Evolutionary conservation across 2,329 filamentous ascomycete genomes (phyloP), one percentile per base, ranked within the genome.

Genomic region (Lasiodiplodia theobromae): DNA sequence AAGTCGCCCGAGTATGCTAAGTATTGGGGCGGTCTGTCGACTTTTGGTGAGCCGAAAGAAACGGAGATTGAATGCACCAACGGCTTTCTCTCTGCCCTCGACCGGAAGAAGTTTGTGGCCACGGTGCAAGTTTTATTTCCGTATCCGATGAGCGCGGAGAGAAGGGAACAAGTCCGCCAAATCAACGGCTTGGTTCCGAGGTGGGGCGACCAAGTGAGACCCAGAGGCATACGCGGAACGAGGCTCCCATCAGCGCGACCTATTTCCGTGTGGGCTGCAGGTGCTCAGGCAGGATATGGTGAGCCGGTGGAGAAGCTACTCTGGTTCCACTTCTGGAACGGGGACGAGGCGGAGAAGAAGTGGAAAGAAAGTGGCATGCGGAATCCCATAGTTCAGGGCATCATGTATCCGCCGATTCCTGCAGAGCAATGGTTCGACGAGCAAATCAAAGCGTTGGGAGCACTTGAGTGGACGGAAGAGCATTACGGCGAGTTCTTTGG

Each of bases 381-480:
- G 47, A 49, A n/a, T n/a, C 14, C 14, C 18, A 7, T 49, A 23
- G 47, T 18, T 49, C 4, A n/a, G 18, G 47, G 47, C 14, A 49
- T 49, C 1, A 5, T n/a, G 4, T 21, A 18, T n/a, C 18, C 47
- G 18, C 47, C 47, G n/a, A 18, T 49, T n/a, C 18, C 47, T 18
- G 18, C 10, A n/a, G 47, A 18, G 47, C 47, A 49, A n/a, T 49
- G 18, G 14, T 49, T 49, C 18, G 47, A 49, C 14, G 14, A 49
- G n/a, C 47, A n/a, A 2, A 1, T 49, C 2, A 49, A n/a, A 8
- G 47, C 14, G 14, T 49, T 49, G 47, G 47, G 47, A n/a, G 47
- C 47, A n/a, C n/a, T 49, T 49, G 47, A n/a, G 47, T 49, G 47
- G 47, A 49, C 47, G n/a, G 47, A 23, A n/a, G 47, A 49, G 47